Base-by-base conservation (phyloP, 352 stramenopile genomes). In the Pythium phragmitis region DNA sequence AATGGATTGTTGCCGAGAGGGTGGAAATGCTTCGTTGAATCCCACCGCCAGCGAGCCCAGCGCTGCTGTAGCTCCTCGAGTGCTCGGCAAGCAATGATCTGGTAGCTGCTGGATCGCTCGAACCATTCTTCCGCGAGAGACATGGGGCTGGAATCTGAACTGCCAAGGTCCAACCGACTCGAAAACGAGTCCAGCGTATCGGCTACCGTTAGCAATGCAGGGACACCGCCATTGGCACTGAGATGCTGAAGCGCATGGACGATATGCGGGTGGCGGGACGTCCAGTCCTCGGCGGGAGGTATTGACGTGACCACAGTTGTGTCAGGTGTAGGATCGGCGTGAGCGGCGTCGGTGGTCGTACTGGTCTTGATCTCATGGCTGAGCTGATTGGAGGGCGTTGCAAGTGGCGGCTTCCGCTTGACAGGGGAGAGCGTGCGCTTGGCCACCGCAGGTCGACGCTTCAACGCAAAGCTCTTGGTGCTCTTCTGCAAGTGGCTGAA, bases 41-140 rank as follows among this genome's bases (percentile, higher is more conserved):
- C 80, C 78, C 80, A 88, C 1, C 78, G 80, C 46, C 66, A 51
- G 16, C 78, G 78, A 45, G 75, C 64, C 2, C 51, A 60, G 2
- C 67, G 63, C 5, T 51, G 62, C 45, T 61, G 63, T 41, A 88
- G 55, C 14, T 72, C 68, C 11, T 76, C 54, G 9, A 52, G 37
- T 9, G 67, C 58, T 16, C 78, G 69, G 3, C 42, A 7, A 4
- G 75, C 79, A 28, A 89, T 81, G 26, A 60, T 70, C 41, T 78
- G 69, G 47, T 89, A 88, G 57, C 71, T 84, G 3, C 49, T 59
- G 4, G 71, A 79, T 17, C 80, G 71, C 43, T 85, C 73, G 2
- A 19, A 37, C 80, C 80, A 89, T 48, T 83, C 75, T 12, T 87
- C 74, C 16, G 19, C 57, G 16, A 50, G 39, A n/a, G 13, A 54